phyloP scores from a whole-genome alignment of 2,329 filamentous ascomycete genomes.

The Periconia sp. region DNA sequence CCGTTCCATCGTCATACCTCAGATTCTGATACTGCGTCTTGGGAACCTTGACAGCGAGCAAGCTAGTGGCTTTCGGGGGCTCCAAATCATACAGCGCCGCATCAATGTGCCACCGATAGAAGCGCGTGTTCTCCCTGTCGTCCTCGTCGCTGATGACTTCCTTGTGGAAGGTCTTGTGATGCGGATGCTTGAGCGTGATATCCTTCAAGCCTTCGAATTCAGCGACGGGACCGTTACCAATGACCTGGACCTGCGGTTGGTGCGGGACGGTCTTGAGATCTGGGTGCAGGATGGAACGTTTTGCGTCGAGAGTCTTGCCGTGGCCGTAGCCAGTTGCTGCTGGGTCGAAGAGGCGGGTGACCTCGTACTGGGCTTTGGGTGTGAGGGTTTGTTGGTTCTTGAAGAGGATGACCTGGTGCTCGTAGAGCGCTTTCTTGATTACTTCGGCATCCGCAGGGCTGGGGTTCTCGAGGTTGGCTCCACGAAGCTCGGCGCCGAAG shows the following conservation, averaged over 20 bases:
- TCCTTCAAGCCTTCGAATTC: slow-evolving; percentile 74
- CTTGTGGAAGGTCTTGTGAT: slow-evolving; percentile 78
- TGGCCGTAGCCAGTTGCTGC: slow-evolving; percentile 71
- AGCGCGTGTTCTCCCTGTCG: slow-evolving; percentile 63
- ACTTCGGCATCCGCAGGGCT: slow-evolving; percentile 68
- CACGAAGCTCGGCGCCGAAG: slow-evolving; percentile 66
- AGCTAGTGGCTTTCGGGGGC: slow-evolving; percentile 74
- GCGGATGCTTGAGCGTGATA: slow-evolving; percentile 73
- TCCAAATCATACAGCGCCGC: slow-evolving; percentile 77
- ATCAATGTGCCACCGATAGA: slow-evolving; percentile 84
- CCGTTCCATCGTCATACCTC: slow-evolving; percentile 74
- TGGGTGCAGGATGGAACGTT: slow-evolving; percentile 72
- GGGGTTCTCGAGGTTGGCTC: slow-evolving; percentile 67
- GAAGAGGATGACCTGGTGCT: slow-evolving; percentile 72
- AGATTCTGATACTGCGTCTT: slow-evolving; percentile 69
- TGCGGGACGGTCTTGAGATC: slow-evolving; percentile 82
- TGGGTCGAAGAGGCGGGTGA: slow-evolving; percentile 78
- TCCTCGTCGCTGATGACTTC: slow-evolving; percentile 66
- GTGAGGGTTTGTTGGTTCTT: slow-evolving; percentile 69
- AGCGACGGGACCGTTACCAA: slow-evolving; percentile 74
- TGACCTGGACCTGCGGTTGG: slow-evolving; percentile 80
- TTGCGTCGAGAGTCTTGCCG: slow-evolving; percentile 73
- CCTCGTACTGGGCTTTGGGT: slow-evolving; percentile 73
- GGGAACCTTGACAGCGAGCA: slow-evolving; percentile 77
- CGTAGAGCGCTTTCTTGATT: slow-evolving; percentile 71